Percentiles rank a stretch among this genome's conserved stretches.
Conservation (phyloP, 768 basidiomycete species). For the Lactarius vividus region DNA sequence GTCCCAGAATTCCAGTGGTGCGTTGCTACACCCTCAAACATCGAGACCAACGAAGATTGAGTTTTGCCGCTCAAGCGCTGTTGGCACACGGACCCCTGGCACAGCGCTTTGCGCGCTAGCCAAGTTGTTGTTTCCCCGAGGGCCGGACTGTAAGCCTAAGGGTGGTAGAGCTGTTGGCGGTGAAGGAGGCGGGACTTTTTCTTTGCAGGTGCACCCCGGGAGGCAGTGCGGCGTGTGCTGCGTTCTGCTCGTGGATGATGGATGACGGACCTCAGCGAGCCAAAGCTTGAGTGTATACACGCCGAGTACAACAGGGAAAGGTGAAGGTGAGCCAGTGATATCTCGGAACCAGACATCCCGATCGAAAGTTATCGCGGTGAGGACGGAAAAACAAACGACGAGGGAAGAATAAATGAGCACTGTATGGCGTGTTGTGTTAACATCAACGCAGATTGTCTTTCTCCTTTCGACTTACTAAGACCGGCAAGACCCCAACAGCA, state of each 20-base stretch:
- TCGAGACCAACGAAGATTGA: constrained; percentile 26
- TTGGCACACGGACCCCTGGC: constrained; percentile 27
- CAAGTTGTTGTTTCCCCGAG: not conserved
- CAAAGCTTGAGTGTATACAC: constrained; percentile 16
- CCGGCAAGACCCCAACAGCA: constrained; percentile 25
- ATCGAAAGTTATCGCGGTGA: constrained; percentile 24
- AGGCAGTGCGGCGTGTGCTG: constrained; percentile 18
- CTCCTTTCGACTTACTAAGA: constrained; percentile 15
- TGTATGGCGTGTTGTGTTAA: constrained; percentile 3
- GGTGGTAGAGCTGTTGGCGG: constrained; percentile 22
- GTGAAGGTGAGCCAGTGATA: constrained; percentile 27
- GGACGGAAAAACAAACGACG: constrained; percentile 14
- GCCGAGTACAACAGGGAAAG: constrained; percentile 21
- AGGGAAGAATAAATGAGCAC: constrained; percentile 21
- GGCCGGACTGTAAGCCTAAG: constrained; percentile 6
- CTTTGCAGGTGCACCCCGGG: constrained; percentile 24
- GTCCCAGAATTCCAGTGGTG: not conserved
- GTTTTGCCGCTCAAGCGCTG: constrained; percentile 27
- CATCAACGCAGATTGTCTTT: not conserved
- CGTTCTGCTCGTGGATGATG: not conserved
- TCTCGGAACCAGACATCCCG: constrained; percentile 29
- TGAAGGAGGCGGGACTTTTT: constrained; percentile 25
- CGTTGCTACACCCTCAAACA: constrained; percentile 12
- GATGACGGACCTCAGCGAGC: constrained; percentile 2
- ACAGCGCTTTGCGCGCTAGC: constrained; percentile 8